These are phyloP conservation scores for Purpureocillium lavendulum DNA, from an alignment of 2,329 filamentous ascomycete genomes.

Conservation along the genomic window DNA sequence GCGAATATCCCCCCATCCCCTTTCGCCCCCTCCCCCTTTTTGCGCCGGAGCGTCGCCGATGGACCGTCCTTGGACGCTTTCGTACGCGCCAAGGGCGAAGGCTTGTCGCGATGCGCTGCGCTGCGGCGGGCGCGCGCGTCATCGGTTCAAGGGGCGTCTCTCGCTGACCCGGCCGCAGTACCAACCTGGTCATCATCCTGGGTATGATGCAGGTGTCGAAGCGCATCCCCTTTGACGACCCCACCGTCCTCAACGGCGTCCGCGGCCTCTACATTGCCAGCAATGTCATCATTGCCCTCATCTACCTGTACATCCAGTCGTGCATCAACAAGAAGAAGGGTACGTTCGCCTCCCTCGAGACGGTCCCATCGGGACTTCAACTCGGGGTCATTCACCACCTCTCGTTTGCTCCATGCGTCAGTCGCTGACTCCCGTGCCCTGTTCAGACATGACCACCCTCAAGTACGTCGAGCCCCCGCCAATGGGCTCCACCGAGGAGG, in stretches of 20 bases:
- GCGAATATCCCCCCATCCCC: background rate
- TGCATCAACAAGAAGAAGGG: slow-evolving; percentile 97
- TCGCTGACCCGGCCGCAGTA: slow-evolving; percentile 41
- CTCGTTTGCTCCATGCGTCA: background rate
- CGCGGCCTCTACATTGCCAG: slow-evolving; percentile 47
- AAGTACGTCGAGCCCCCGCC: slow-evolving; percentile 97
- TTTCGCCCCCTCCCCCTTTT: background rate
- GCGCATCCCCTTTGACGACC: slow-evolving; percentile 89
- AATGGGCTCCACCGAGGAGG: slow-evolving; percentile 88
- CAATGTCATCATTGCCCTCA: slow-evolving; percentile 72
- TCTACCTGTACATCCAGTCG: slow-evolving; percentile 80
- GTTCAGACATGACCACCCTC: slow-evolving; percentile 82
- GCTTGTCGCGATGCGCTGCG: too few relatives aligned
- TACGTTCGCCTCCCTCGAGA: slow-evolving; percentile 33
- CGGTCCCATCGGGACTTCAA: too few relatives aligned
- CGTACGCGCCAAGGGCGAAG: too few relatives aligned
- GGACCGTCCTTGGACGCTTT: too few relatives aligned
- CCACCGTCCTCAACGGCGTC: slow-evolving; percentile 46
- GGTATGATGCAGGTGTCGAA: slow-evolving; percentile 98
- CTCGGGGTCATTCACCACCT: too few relatives aligned
- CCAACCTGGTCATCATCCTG: slow-evolving; percentile 89
- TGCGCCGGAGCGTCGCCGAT: too few relatives aligned
- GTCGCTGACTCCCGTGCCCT: too few relatives aligned
- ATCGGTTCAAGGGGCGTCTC: background rate
- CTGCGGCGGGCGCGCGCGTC: background rate